Evolutionary conservation across 768 basidiomycete species (phyloP).

Genomic region (Mycena vitilis): DNA sequence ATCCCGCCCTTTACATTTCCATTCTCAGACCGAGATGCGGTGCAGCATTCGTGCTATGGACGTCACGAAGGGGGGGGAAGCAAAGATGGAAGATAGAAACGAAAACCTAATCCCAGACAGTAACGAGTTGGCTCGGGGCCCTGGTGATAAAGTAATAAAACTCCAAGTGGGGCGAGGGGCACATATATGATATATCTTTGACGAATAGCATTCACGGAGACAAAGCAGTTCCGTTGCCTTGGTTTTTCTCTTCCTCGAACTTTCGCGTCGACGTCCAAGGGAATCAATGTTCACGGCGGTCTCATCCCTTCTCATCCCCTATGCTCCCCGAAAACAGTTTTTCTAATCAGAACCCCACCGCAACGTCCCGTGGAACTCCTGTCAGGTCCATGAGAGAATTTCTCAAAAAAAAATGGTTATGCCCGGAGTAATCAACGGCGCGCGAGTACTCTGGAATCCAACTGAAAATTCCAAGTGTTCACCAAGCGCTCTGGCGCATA

Average conservation of each 20-base stretch:
- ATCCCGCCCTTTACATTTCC: not conserved
- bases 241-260: slow-evolving; percentile 6
- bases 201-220: slow-evolving; percentile 8
- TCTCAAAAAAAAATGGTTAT: too few species aligned
- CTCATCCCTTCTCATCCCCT: not conserved
- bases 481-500: too few species aligned
- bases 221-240: not conserved
- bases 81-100: not conserved
- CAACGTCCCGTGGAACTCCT: not conserved
- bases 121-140: too few species aligned
- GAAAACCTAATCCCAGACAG: too few species aligned
- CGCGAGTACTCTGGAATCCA: too few species aligned
- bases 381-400: too few species aligned
- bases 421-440: too few species aligned
- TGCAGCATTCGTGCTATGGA: too few species aligned
- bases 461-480: too few species aligned
- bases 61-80: not conserved
- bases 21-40: not conserved
- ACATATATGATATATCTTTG: not conserved
- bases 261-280: not conserved
- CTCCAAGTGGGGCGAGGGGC: not conserved
- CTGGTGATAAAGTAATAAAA: not conserved
- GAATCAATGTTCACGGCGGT: slow-evolving; percentile 2
- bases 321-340: not conserved
- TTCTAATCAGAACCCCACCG: not conserved